Conservation (phyloP, 306 rosid genomes). For the Quercus robur region DNA sequence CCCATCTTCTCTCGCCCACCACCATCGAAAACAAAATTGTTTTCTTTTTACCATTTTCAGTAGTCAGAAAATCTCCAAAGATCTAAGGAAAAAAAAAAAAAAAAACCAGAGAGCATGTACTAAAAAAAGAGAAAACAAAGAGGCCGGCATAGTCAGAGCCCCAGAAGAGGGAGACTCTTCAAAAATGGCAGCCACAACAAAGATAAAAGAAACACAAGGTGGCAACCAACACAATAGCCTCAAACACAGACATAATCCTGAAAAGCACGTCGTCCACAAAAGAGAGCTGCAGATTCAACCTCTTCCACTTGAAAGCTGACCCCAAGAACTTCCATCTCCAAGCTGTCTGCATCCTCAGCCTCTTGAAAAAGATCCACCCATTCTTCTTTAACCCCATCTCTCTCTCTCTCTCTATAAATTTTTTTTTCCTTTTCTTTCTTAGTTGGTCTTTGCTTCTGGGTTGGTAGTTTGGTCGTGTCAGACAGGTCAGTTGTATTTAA, state of each 20-base stretch:
- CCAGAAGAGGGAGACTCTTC: background rate
- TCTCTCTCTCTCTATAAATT: background rate
- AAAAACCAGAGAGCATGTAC: too few relatives aligned
- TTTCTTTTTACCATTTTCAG: too few relatives aligned
- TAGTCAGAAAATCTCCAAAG: too few relatives aligned
- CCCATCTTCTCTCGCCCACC: too few relatives aligned
- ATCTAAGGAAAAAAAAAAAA: too few relatives aligned
- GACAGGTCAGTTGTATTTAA: background rate
- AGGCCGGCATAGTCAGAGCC: too few relatives aligned
- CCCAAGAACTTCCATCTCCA: conserved; percentile 43
- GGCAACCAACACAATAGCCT: conserved; percentile 46
- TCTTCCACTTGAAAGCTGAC: conserved; percentile 51
- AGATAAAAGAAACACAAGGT: conserved; percentile 51
- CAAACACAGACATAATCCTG: conserved; percentile 53
- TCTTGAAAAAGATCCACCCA: conserved; percentile 39
- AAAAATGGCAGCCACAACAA: conserved; percentile 65
- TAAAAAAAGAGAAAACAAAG: too few relatives aligned
- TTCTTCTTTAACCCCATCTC: conserved; percentile 35
- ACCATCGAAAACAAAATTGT: too few relatives aligned
- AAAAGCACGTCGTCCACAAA: conserved; percentile 51
- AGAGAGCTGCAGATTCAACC: conserved; percentile 36
- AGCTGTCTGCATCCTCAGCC: conserved; percentile 37
- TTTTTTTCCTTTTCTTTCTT: background rate
- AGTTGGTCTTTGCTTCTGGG: background rate
- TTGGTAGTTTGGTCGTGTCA: background rate